A percentile compares a stretch with the other conserved stretches of the same genome.
Evolutionary conservation across 2,329 filamentous ascomycete genomes (phyloP).

Genomic region (Claviceps cyperi): DNA sequence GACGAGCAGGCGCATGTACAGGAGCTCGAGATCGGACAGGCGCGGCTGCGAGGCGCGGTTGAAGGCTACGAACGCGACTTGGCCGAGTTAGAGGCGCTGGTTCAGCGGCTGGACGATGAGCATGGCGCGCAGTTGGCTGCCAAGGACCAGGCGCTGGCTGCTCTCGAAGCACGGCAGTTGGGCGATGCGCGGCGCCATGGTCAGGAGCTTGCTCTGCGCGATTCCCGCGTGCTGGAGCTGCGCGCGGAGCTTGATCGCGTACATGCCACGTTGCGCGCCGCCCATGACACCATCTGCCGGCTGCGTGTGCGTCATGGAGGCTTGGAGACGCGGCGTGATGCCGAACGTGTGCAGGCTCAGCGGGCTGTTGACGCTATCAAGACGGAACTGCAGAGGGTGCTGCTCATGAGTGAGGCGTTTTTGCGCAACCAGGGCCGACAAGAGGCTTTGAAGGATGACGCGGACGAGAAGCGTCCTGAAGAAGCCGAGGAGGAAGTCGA

Average conservation of each 20-base stretch:
- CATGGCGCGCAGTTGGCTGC: slow-evolving; percentile 14
- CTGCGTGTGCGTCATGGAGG: slow-evolving; percentile 32
- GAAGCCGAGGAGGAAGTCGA: too few species aligned
- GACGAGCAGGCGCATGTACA: slow-evolving; percentile 25
- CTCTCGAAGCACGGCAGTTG: slow-evolving; percentile 30
- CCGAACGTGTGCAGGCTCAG: slow-evolving; percentile 26
- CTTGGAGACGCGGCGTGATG: slow-evolving; percentile 21
- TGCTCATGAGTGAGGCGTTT: slow-evolving; percentile 32
- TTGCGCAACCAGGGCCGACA: slow-evolving; percentile 19
- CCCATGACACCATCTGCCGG: slow-evolving; percentile 30
- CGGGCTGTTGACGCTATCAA: slow-evolving; percentile 34
- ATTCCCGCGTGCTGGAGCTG: slow-evolving; percentile 35
- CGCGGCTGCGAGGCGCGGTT: slow-evolving; percentile 35
- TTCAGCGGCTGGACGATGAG: slow-evolving; percentile 29
- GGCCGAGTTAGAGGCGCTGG: slow-evolving; percentile 35
- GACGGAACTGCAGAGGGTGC: slow-evolving; percentile 33
- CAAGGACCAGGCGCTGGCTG: slow-evolving; percentile 23
- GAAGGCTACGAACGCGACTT: slow-evolving; percentile 40
- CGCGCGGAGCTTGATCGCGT: slow-evolving; percentile 32
- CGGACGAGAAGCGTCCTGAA: too few species aligned
- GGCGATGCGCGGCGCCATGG: slow-evolving; percentile 27
- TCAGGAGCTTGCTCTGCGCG: slow-evolving; percentile 32
- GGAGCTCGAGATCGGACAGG: slow-evolving; percentile 35
- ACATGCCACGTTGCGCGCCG: slow-evolving; percentile 28
- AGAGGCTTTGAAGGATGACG: slow-evolving; percentile 5